These are phyloP conservation scores for Phytophthora chlamydospora DNA, from an alignment of 352 stramenopile species.

Conservation along the genomic window DNA sequence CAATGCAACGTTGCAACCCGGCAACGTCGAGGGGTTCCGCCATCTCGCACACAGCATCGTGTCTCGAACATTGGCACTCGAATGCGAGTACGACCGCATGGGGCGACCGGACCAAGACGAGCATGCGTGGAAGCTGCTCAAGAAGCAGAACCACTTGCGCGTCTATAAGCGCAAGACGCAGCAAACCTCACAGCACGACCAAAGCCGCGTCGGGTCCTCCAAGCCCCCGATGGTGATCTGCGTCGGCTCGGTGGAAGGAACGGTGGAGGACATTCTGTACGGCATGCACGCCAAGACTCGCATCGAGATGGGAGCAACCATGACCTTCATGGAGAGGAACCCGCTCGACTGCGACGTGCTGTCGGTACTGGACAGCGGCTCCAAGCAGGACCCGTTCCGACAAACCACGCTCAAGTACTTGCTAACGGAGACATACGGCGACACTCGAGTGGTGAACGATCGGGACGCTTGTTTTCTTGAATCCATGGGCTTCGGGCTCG, in stretches of 20 bases:
- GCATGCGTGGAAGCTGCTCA: slow-evolving; percentile 40
- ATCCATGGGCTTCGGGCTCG: slow-evolving; percentile 50
- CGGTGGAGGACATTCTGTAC: slow-evolving; percentile 62
- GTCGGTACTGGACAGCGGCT: slow-evolving; percentile 46
- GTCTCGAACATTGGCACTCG: slow-evolving; percentile 46
- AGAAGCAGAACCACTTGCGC: slow-evolving; percentile 47
- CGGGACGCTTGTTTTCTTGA: slow-evolving; percentile 60
- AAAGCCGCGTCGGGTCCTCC: slow-evolving; percentile 19
- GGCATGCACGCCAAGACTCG: slow-evolving; percentile 62
- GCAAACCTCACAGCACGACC: slow-evolving; percentile 9
- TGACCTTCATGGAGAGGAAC: slow-evolving; percentile 47
- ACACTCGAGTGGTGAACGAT: slow-evolving; percentile 49
- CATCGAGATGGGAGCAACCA: slow-evolving; percentile 60
- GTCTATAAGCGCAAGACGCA: slow-evolving; percentile 48
- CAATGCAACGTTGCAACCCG: slow-evolving; percentile 28
- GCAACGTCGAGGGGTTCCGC: slow-evolving; percentile 48
- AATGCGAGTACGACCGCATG: slow-evolving; percentile 48
- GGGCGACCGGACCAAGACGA: slow-evolving; percentile 38
- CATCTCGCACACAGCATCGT: slow-evolving; percentile 55
- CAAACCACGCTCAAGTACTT: slow-evolving; percentile 69
- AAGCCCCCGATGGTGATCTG: slow-evolving; percentile 56
- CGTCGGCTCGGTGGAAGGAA: slow-evolving; percentile 56
- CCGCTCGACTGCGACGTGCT: slow-evolving; percentile 57
- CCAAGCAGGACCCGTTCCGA: slow-evolving; percentile 54
- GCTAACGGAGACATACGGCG: slow-evolving; percentile 47